Evolutionary conservation across 106 monocot species (phyloP).

Genomic region (Alisma plantagoaquatica): DNA sequence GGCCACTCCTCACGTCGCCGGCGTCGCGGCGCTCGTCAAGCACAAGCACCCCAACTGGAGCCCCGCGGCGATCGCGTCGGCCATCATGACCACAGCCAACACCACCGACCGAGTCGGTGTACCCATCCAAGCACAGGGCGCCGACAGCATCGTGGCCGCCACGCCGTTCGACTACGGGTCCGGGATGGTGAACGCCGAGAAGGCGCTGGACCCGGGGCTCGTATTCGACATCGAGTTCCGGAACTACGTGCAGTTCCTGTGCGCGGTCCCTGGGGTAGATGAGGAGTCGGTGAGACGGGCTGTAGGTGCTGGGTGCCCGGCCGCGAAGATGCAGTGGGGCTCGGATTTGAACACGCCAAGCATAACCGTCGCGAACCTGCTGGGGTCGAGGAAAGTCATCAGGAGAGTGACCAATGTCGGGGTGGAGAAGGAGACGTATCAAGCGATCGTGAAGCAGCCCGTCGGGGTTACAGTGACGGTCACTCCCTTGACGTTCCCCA

Average conservation of each 20-base stretch:
- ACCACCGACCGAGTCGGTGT: slow-evolving; percentile 15
- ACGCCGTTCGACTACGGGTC: slow-evolving; percentile 67
- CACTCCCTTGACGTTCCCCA: slow-evolving; percentile 27
- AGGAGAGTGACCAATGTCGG: slow-evolving; percentile 47
- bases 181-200: slow-evolving; percentile 36
- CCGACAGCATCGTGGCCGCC: slow-evolving; percentile 10
- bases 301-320: slow-evolving; percentile 41
- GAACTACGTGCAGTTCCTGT: slow-evolving; percentile 58
- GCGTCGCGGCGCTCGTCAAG: slow-evolving; percentile 61
- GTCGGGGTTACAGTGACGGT: slow-evolving; percentile 43
- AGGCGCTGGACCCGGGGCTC: slow-evolving; percentile 63
- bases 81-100: slow-evolving; percentile 55
- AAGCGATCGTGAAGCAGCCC: slow-evolving; percentile 31
- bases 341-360: slow-evolving; percentile 70
- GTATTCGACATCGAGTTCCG: slow-evolving; percentile 38
- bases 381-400: slow-evolving; percentile 37
- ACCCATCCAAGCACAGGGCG: slow-evolving; percentile 18
- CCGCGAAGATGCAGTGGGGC: slow-evolving; percentile 23
- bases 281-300: slow-evolving; percentile 40
- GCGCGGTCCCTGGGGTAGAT: slow-evolving; percentile 53
- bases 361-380: slow-evolving; percentile 43
- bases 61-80: slow-evolving; percentile 60
- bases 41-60: slow-evolving; percentile 54
- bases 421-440: slow-evolving; percentile 32
- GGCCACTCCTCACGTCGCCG: slow-evolving; percentile 74